Evolutionary conservation across 345 rosid species (phyloP).

Genomic region (Eucalyptus coolabah): DNA sequence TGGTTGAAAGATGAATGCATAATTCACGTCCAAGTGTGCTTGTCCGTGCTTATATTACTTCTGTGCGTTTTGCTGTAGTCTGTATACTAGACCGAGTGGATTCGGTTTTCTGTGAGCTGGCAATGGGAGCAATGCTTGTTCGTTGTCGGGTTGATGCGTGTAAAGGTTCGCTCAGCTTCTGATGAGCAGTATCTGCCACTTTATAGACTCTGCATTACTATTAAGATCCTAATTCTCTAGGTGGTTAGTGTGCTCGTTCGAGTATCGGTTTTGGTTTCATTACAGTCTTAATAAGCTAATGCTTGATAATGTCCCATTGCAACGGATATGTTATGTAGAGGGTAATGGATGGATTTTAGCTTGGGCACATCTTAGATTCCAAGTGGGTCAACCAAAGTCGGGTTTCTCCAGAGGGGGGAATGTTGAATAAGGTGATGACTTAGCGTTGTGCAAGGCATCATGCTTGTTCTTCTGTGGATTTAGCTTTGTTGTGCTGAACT

Average conservation of each 20-base stretch:
- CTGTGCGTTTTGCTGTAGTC: background rate
- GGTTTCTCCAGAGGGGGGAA: background rate
- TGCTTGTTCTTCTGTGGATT: background rate
- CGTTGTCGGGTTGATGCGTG: background rate
- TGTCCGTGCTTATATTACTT: background rate
- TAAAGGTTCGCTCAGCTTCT: fast-evolving
- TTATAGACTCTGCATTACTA: background rate
- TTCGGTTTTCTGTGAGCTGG: background rate
- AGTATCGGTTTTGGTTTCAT: background rate
- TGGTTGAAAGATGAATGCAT: background rate
- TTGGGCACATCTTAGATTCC: background rate
- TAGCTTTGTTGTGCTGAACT: background rate
- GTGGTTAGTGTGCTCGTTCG: background rate
- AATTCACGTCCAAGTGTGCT: background rate
- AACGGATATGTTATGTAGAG: background rate
- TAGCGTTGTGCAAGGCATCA: background rate
- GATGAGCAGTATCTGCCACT: background rate
- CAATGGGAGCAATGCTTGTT: background rate
- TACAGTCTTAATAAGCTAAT: background rate
- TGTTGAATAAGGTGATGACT: background rate
- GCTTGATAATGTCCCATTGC: background rate
- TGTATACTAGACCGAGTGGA: background rate
- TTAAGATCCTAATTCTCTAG: background rate
- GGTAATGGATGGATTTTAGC: background rate
- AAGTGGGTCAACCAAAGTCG: background rate